Conservation (phyloP, 1,284 basidiomycete genomes). For the Coniferiporia weirii region DNA sequence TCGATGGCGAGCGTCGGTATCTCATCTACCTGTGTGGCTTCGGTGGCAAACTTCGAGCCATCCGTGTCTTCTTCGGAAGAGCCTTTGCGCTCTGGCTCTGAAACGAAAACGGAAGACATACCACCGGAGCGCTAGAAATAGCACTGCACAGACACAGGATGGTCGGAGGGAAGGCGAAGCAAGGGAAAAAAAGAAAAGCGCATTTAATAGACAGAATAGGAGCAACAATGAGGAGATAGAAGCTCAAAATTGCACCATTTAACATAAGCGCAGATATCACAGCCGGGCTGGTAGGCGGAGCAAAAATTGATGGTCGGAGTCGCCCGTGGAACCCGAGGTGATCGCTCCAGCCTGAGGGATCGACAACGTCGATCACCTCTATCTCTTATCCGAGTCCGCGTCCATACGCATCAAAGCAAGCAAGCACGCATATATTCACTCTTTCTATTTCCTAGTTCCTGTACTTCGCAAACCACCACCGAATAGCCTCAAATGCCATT, state of each 20-base stretch:
- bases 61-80: neutral
- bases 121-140: too few species aligned
- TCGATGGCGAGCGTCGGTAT: neutral
- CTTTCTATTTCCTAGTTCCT: neutral
- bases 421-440: neutral
- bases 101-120: neutral
- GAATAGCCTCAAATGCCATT: conserved; percentile 45
- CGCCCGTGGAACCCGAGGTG: neutral
- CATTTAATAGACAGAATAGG: neutral
- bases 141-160: neutral
- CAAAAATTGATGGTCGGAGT: too few species aligned
- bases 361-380: neutral
- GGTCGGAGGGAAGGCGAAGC: neutral
- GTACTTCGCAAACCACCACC: conserved; percentile 42
- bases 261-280: too few species aligned
- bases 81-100: neutral
- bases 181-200: neutral
- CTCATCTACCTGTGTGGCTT: neutral
- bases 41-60: neutral
- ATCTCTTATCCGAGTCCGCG: too few species aligned
- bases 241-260: neutral
- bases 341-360: neutral
- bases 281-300: too few species aligned
- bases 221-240: neutral
- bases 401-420: too few species aligned